A percentile compares a stretch with the other conserved stretches of the same genome.
These are phyloP conservation scores for Daldinia decipiens DNA, from an alignment of 495 filamentous ascomycete species.

Conservation along the genomic window DNA sequence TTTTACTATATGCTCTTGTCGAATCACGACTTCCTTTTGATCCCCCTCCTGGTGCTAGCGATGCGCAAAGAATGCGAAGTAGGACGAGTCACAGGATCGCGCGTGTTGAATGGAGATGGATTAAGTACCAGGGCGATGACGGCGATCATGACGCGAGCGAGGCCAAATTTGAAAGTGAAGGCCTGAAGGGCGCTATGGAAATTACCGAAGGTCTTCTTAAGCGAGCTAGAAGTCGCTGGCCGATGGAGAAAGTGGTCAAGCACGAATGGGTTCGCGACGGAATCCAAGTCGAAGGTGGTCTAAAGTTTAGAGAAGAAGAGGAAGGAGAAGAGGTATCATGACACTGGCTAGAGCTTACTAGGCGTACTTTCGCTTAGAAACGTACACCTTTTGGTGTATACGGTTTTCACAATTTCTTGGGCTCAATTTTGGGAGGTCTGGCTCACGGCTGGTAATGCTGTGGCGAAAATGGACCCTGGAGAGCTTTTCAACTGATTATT, in stretches of 20 bases:
- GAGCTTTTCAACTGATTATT: conserved; percentile 18
- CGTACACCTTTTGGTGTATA: conserved; percentile 16
- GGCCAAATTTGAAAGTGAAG: conserved; percentile 64
- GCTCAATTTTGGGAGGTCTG: conserved; percentile 11
- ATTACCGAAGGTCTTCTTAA: conserved; percentile 86
- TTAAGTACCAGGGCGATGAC: conserved; percentile 78
- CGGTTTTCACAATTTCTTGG: conserved; percentile 20
- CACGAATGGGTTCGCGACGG: conserved; percentile 80
- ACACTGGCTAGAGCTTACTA: conserved; percentile 23
- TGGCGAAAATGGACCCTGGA: conserved; percentile 5
- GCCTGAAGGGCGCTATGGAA: conserved; percentile 76
- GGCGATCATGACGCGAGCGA: conserved; percentile 64
- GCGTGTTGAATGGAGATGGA: conserved; percentile 93
- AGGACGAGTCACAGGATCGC: conserved; percentile 93
- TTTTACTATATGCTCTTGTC: conserved; percentile 91
- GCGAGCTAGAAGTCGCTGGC: conserved; percentile 78
- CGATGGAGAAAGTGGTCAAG: conserved; percentile 73
- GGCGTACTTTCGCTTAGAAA: conserved; percentile 4
- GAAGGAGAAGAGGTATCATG: conserved; percentile 60
- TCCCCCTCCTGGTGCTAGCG: conserved; percentile 75
- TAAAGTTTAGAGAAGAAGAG: conserved; percentile 75
- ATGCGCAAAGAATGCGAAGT: conserved; percentile 74
- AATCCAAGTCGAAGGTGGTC: conserved; percentile 74
- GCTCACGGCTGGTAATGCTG: neutral
- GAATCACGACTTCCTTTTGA: conserved; percentile 94